Base-by-base conservation (phyloP, 169 alveolate genomes). In the Eimeria maxima region DNA sequence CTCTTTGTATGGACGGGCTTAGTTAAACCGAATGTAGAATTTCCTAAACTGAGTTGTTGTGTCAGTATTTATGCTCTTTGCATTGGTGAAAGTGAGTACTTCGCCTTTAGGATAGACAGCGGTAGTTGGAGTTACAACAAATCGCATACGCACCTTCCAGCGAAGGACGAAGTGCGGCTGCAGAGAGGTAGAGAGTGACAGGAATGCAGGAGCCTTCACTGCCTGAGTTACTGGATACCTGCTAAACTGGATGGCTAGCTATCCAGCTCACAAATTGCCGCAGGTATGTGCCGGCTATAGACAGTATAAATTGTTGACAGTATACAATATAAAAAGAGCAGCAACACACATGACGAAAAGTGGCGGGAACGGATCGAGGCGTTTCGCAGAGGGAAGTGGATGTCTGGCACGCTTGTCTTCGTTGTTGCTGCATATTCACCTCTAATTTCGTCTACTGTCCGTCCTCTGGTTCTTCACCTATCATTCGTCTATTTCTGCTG, bases 201-300 rank as follows among this genome's bases (percentile, higher is more conserved):
- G 76, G 44, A 67, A 67, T 67, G 44, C 44, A 27, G 76, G 18
- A 67, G 45, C 80, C 80, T 69, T 69, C 80, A 27, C 50, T 69
- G 80, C 47, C n/a, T 47, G 8, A 10, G 11, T 69, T 69, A 69
- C 5, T 33, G 80, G 22, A 33, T 33, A 69, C 80, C 50, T 69
- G 50, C n/a, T 69, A 29, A 11, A 47, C 50, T 69, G 18, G 76
- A 14, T 65, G 18, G 80, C 45, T 69, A 69, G 80, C 80, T 24
- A 67, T 10, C 44, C n/a, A 60, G 80, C 80, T 69, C n/a, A 29
- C 45, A 69, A 69, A 29, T 69, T 3, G 47, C 33, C 11, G 42
- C 76, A 67, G 45, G 50, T 69, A 24, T 33, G 50, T 33, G 45
- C 22, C 50, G 50, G 33, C 33, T 53, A 60, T 8, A n/a, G 44